These are phyloP conservation scores for Kwoniella dejecticola DNA, from an alignment of 768 basidiomycete species.

Conservation along the genomic window DNA sequence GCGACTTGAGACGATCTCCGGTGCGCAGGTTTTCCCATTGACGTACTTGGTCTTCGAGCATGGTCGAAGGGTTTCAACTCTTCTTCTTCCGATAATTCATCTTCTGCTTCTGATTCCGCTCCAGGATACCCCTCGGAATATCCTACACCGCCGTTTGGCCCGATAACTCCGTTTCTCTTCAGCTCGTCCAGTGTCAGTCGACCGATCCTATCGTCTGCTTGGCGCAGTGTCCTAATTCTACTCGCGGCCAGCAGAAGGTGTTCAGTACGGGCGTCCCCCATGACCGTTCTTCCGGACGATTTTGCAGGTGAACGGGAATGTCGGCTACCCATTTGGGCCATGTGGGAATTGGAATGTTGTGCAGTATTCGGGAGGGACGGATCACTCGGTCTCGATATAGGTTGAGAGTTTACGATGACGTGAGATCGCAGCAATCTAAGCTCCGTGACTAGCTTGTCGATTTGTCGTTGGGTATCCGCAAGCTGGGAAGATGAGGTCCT, in stretches of 20 bases:
- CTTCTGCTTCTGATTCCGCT: slow-evolving; percentile 30
- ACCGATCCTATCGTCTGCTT: slow-evolving; percentile 30
- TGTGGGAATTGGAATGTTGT: not conserved
- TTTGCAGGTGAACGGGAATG: slow-evolving; percentile 28
- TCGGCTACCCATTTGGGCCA: not conserved
- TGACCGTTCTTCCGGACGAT: slow-evolving; percentile 17
- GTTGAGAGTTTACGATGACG: slow-evolving; percentile 31
- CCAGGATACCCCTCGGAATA: slow-evolving; percentile 49
- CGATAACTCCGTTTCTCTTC: slow-evolving; percentile 39
- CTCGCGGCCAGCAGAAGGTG: slow-evolving; percentile 47
- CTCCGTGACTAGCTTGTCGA: slow-evolving; percentile 49
- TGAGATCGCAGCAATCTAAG: slow-evolving; percentile 44
- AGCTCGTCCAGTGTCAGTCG: slow-evolving; percentile 44
- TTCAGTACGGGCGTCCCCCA: slow-evolving; percentile 51
- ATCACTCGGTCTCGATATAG: slow-evolving; percentile 12
- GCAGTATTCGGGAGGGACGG: not conserved
- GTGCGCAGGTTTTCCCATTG: slow-evolving; percentile 23
- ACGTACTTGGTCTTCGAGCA: slow-evolving; percentile 21
- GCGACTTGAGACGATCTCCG: slow-evolving; percentile 4
- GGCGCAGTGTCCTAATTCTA: slow-evolving; percentile 38
- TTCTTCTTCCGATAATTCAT: slow-evolving; percentile 29
- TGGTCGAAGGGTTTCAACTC: slow-evolving; percentile 21
- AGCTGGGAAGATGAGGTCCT: slow-evolving; percentile 21
- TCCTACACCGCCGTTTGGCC: slow-evolving; percentile 50
- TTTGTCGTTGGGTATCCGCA: slow-evolving; percentile 49